Evolutionary conservation across 208 protist genomes (phyloP).

Genomic region (Crithidia expoeki): DNA sequence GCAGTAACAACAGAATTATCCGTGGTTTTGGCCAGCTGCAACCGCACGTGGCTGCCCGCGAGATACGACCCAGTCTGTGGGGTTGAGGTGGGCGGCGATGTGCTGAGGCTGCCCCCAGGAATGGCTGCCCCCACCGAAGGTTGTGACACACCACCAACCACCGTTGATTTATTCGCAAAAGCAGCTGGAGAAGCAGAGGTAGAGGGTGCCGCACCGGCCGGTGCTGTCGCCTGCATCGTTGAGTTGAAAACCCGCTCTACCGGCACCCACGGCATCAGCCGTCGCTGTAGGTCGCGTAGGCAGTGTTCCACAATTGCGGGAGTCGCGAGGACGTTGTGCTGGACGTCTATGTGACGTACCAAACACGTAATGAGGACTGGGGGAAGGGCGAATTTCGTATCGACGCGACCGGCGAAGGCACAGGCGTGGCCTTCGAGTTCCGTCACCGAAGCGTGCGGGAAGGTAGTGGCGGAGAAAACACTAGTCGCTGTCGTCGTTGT

Average conservation of each 20-base stretch:
- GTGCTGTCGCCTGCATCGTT: slow-evolving; percentile 17
- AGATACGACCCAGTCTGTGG: slow-evolving; percentile 28
- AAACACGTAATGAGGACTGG: slow-evolving; percentile 65
- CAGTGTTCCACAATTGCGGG: slow-evolving; percentile 61
- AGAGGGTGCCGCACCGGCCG: not conserved
- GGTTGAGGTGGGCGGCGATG: slow-evolving; percentile 2
- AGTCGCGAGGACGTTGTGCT: slow-evolving; percentile 49
- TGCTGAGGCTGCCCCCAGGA: not conserved
- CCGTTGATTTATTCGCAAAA: not conserved
- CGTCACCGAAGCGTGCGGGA: not conserved
- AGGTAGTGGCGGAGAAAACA: not conserved
- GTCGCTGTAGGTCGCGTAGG: slow-evolving; percentile 62
- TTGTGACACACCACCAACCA: not conserved
- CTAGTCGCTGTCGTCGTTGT: no score
- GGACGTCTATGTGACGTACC: slow-evolving; percentile 61
- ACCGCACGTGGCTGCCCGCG: slow-evolving; percentile 46
- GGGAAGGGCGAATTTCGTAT: slow-evolving; percentile 35
- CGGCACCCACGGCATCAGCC: slow-evolving; percentile 47
- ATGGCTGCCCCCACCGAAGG: slow-evolving; percentile 5
- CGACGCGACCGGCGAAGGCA: slow-evolving; percentile 1
- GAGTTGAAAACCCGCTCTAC: slow-evolving; percentile 38
- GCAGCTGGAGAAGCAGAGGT: no score
- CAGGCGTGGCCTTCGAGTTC: not conserved
- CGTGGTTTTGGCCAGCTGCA: slow-evolving; percentile 74
- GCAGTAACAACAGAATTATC: slow-evolving; percentile 41